phyloP scores from a whole-genome alignment of 202 grass and related monocot species.

The Thinopyrum obtusiflorum region DNA sequence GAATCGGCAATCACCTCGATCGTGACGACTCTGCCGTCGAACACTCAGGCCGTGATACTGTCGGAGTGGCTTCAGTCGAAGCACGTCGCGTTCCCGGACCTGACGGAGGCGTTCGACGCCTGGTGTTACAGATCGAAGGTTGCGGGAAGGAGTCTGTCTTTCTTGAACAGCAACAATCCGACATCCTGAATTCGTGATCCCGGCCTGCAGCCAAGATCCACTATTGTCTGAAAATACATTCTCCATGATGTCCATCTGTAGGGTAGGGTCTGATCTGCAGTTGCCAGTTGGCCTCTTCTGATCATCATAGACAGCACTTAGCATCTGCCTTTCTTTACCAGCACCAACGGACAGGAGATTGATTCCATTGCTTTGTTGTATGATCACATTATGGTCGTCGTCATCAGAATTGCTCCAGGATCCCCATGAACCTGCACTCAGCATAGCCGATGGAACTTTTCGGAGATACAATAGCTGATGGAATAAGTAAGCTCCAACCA shows the following conservation, averaged over 20 bases:
- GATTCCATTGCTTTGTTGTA: background rate
- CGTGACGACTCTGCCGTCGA: constrained; percentile 68
- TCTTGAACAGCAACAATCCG: constrained; percentile 7
- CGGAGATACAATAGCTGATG: background rate
- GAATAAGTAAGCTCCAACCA: too few species aligned
- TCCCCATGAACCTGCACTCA: background rate
- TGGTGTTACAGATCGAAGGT: constrained; percentile 90
- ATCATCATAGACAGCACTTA: background rate
- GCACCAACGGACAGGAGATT: background rate
- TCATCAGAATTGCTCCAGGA: background rate
- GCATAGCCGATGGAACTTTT: background rate
- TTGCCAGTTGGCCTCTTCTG: background rate
- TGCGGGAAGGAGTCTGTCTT: constrained; percentile 52
- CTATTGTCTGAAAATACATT: background rate
- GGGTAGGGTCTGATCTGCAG: background rate
- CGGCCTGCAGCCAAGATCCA: too few species aligned
- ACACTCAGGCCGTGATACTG: constrained; percentile 66
- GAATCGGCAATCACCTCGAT: constrained; percentile 66
- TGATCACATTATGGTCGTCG: background rate
- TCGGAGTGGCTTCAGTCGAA: constrained; percentile 66
- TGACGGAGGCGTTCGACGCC: constrained; percentile 79
- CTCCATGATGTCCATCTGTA: background rate
- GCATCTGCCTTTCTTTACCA: background rate
- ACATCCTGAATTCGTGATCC: constrained; percentile 28
- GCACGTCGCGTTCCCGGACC: constrained; percentile 62